Conservation (phyloP, 306 rosid species). For the Prosopis cineraria region DNA sequence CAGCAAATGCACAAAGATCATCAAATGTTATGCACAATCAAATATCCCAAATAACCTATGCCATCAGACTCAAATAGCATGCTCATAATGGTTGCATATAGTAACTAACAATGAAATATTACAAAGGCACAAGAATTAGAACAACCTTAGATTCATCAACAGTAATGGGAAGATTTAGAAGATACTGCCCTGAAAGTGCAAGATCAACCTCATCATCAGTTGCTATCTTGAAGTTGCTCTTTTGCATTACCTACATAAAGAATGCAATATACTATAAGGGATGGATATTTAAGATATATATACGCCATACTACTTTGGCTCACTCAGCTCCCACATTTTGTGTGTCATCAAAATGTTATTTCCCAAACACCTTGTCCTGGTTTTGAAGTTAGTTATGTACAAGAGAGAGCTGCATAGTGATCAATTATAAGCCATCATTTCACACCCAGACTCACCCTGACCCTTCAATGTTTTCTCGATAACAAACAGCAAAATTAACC, state of each 20-base stretch:
- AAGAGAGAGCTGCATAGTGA: background rate
- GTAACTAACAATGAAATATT: background rate
- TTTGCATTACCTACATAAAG: slow-evolving; percentile 68
- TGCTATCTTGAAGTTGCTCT: slow-evolving; percentile 87
- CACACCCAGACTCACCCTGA: background rate
- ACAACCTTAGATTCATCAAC: slow-evolving; percentile 85
- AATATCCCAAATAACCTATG: slow-evolving; percentile 15
- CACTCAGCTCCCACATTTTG: background rate
- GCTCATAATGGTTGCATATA: background rate
- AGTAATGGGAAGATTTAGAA: slow-evolving; percentile 84
- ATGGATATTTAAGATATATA: slow-evolving; percentile 1
- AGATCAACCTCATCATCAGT: slow-evolving; percentile 73
- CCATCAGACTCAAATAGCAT: background rate
- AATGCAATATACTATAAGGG: background rate
- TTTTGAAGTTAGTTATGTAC: background rate
- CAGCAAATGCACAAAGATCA: slow-evolving; percentile 30
- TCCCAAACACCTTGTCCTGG: background rate
- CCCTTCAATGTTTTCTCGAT: background rate
- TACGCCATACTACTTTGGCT: background rate
- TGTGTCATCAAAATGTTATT: slow-evolving; percentile 3
- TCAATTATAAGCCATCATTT: background rate
- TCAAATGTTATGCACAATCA: slow-evolving; percentile 27
- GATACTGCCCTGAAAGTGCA: slow-evolving; percentile 91
- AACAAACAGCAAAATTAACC: background rate
- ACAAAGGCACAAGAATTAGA: background rate